Evolutionary conservation across 1,284 basidiomycete genomes (phyloP), one percentile per base, ranked within the genome.

Genomic region (Phlebopus sp.): DNA sequence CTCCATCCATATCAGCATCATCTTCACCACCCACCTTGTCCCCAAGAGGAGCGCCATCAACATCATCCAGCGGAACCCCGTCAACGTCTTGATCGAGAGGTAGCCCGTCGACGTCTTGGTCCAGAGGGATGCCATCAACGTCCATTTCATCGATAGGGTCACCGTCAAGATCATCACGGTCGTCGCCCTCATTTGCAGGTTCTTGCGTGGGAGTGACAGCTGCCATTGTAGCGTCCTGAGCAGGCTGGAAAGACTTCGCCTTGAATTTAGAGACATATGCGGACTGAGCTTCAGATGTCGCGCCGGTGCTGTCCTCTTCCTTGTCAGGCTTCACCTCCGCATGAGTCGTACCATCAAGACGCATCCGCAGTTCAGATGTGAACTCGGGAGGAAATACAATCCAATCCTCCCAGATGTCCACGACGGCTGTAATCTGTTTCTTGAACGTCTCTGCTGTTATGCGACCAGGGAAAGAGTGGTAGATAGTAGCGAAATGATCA

Each of bases 361-460:
- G 75, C 44, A 70, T 70, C 34, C 89, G 76, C 15, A 94, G 73
- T 57, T 85, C 81, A 5, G 77, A 66, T 0, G 90, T 89, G 57
- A 90, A 88, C 45, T 93, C 88, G 1, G 86, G 86, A 27, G 90
- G 77, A 63, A 97, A 94, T 15, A 95, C 89, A 51, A 95, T 93
- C 90, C 92, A 96, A 59, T 92, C 84, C 60, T 97, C 95, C 96
- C 96, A 99, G 18, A 95, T 84, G 57, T 94, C 89, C 1, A 98
- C 75, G 10, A 98, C 82, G 0, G 79, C 72, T 2, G 81, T 82
- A 44, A 97, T 90, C 66, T 96, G 91, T 53, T 85, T 87, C 70
- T 89, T 94, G 76, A 97, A 97, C 1, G 87, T 86, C 57, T 96
- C 91, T 13, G 93, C 94, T 5, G 92, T 94, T 62, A 97, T 92